Percentiles rank a stretch among this genome's conserved stretches.
Conservation (phyloP, 495 filamentous ascomycete species). For the Hyaloscypha finlandica region DNA sequence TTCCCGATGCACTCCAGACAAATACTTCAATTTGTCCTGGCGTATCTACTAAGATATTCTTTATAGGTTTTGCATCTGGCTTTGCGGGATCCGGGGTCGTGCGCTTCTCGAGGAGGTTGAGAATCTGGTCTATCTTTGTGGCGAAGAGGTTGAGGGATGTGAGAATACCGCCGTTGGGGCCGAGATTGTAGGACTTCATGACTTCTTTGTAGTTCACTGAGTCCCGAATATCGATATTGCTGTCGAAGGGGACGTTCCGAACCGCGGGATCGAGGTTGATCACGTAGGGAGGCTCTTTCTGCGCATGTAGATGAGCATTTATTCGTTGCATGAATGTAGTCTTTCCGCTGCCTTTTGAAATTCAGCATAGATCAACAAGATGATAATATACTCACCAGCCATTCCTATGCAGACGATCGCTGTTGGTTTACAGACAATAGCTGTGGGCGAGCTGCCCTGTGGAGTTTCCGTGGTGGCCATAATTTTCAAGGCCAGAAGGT, state of each 20-base stretch:
- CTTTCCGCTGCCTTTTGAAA: slow-evolving; percentile 47
- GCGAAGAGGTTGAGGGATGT: slow-evolving; percentile 95
- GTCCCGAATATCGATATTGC: slow-evolving; percentile 98
- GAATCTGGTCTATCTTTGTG: slow-evolving; percentile 95
- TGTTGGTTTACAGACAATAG: slow-evolving; percentile 68
- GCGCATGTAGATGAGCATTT: slow-evolving; percentile 81
- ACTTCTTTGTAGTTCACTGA: slow-evolving; percentile 99
- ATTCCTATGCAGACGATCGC: slow-evolving; percentile 96
- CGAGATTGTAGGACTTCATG: slow-evolving; percentile 98
- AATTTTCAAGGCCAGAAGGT: not conserved
- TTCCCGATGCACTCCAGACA: slow-evolving; percentile 92
- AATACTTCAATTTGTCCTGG: slow-evolving; percentile 99
- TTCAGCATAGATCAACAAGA: slow-evolving; percentile 51
- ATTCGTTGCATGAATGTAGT: slow-evolving; percentile 99
- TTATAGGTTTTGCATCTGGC: slow-evolving; percentile 64
- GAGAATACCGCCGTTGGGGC: slow-evolving; percentile 96
- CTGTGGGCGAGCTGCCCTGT: slow-evolving; percentile 41
- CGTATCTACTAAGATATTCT: slow-evolving; percentile 89
- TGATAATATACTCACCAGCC: slow-evolving; percentile 62
- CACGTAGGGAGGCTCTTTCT: slow-evolving; percentile 80
- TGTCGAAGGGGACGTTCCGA: slow-evolving; percentile 90
- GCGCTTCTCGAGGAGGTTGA: slow-evolving; percentile 86
- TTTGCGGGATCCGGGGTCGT: slow-evolving; percentile 63
- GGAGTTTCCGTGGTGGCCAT: slow-evolving; percentile 28
- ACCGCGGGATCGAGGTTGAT: slow-evolving; percentile 98